phyloP scores from a whole-genome alignment of 768 basidiomycete genomes.

The Pholiota molesta region DNA sequence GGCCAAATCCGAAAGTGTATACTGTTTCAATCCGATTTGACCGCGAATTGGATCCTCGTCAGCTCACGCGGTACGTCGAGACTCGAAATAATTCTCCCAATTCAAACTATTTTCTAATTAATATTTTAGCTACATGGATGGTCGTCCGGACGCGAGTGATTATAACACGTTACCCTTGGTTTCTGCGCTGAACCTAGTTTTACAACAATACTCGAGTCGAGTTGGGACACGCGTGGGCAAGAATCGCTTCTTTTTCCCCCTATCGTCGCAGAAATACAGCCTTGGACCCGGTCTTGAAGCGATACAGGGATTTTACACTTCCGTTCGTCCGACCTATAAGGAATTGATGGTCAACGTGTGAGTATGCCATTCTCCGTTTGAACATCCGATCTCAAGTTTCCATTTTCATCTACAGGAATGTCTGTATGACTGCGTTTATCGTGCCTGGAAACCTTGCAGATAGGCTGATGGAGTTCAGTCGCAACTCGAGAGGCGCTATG shows the following conservation, averaged over 20 bases:
- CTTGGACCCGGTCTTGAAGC: slow-evolving; percentile 42
- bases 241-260: slow-evolving; percentile 59
- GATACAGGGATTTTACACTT: slow-evolving; percentile 50
- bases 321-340: slow-evolving; percentile 50
- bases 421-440: slow-evolving; percentile 59
- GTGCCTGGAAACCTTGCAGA: slow-evolving; percentile 65
- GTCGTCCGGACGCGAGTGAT: slow-evolving; percentile 42
- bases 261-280: slow-evolving; percentile 22
- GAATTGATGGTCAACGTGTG: slow-evolving; percentile 59
- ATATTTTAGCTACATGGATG: slow-evolving; percentile 51
- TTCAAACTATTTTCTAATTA: slow-evolving; percentile 1
- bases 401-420: slow-evolving; percentile 37
- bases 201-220: slow-evolving; percentile 50
- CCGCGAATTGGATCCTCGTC: slow-evolving; percentile 38
- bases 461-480: slow-evolving; percentile 51
- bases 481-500: slow-evolving; percentile 44
- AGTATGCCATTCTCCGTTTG: slow-evolving; percentile 13
- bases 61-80: slow-evolving; percentile 36
- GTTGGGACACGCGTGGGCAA: slow-evolving; percentile 55
- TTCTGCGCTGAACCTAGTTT: slow-evolving; percentile 60
- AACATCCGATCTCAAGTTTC: neutral
- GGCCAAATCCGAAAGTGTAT: slow-evolving; percentile 42
- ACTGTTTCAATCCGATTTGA: slow-evolving; percentile 43
- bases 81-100: neutral
- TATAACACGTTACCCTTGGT: slow-evolving; percentile 54